Percentiles rank a stretch among this genome's conserved stretches.
These are phyloP conservation scores for Cercospora zeina DNA, from an alignment of 2,329 filamentous ascomycete genomes.

Conservation along the genomic window DNA sequence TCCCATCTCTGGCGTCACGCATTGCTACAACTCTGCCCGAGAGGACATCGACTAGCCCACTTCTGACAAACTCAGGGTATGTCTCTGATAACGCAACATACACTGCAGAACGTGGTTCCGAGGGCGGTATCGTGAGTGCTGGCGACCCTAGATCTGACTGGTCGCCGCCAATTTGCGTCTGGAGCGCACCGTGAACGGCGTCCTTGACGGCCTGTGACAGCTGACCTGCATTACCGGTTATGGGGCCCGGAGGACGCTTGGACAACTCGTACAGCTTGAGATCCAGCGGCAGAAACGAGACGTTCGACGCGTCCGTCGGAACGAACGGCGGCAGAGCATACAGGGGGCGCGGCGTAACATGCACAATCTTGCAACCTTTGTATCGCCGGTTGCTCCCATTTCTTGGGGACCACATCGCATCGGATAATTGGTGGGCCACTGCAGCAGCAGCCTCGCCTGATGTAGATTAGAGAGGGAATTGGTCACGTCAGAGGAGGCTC, in stretches of 20 bases:
- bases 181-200: constrained; percentile 34
- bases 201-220: constrained; percentile 55
- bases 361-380: constrained; percentile 59
- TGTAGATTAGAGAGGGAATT: background rate
- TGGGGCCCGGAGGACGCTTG: constrained; percentile 58
- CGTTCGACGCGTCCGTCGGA: constrained; percentile 39
- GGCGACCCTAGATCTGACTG: constrained; percentile 43
- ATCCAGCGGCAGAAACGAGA: constrained; percentile 71
- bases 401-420: constrained; percentile 56
- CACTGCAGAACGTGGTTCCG: constrained; percentile 25
- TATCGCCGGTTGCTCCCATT: constrained; percentile 31
- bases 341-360: constrained; percentile 67
- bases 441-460: constrained; percentile 71
- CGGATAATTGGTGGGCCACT: constrained; percentile 70
- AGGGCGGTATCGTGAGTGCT: constrained; percentile 29
- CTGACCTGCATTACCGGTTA: constrained; percentile 65
- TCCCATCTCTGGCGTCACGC: constrained; percentile 9
- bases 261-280: constrained; percentile 69
- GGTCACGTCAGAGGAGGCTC: background rate
- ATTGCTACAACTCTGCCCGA: constrained; percentile 42
- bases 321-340: constrained; percentile 66
- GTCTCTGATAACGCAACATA: constrained; percentile 68
- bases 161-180: constrained; percentile 47
- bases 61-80: constrained; percentile 73
- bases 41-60: constrained; percentile 51